phyloP scores from a whole-genome alignment of 495 filamentous ascomycete genomes.

The Trichoderma asperelloides region DNA sequence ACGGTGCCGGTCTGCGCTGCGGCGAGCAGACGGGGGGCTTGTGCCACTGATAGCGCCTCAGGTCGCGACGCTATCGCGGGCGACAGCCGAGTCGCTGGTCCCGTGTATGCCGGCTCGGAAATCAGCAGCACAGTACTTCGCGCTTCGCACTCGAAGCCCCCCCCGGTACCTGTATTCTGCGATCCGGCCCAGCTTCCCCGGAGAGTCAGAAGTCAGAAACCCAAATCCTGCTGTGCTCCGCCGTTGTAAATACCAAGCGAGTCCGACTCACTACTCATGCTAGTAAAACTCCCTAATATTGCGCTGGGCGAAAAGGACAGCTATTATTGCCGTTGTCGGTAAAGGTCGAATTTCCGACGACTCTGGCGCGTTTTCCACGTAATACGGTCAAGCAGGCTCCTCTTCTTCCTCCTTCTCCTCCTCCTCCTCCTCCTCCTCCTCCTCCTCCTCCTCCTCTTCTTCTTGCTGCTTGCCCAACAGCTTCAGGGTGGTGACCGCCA shows the following conservation, averaged over 20 bases:
- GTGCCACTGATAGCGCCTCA: background rate
- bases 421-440: no score
- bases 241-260: background rate
- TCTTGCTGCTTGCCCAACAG: no score
- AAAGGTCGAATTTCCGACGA: no score
- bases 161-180: background rate
- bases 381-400: no score
- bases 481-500: no score
- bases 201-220: background rate
- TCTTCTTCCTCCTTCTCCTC: no score
- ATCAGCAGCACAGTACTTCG: background rate
- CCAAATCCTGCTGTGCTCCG: background rate
- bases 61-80: background rate
- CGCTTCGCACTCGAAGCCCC: background rate
- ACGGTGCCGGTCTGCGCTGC: background rate
- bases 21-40: no score
- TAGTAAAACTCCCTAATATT: background rate
- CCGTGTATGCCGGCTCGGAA: constrained; percentile 1
- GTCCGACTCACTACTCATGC: background rate
- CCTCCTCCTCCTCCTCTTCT: no score
- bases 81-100: background rate
- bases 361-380: no score
- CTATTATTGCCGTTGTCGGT: no score
- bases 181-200: background rate
- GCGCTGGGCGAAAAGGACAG: no score